Base-by-base conservation (phyloP, 176 grass and related monocot species). In the Eleusine indica region DNA sequence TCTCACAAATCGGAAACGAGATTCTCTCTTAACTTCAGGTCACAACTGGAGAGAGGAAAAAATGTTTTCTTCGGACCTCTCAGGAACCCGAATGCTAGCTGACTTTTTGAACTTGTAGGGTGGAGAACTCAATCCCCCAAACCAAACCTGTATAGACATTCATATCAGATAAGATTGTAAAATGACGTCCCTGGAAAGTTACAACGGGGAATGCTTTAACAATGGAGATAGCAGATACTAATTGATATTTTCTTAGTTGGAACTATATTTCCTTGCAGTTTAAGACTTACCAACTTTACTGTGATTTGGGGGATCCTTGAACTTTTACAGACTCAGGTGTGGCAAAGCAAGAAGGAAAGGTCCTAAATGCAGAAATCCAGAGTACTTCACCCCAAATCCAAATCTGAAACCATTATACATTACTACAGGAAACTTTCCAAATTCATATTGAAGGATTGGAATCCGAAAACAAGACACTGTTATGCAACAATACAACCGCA, bases 381-480 rank as follows among this genome's bases (percentile, higher is more conserved):
- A 85, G 82, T 88, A 88, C 77, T 91, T 91, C 66, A 88, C 89
- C 77, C 86, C 67, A 88, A 88, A 85, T 82, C 89, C 82, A 85
- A 87, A 87, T 80, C 80, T 90, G 80, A 79, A 87, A 78, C 39
- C 67, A 82, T 64, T 56, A 29, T 65, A 48, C 64, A 85, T 84
- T 19, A 74, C 62, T 84, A 80, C 9, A 68, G 48, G 29, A 43
- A 54, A 48, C 30, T 78, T 57, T 83, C 37, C 58, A 57, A 19
- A 17, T 67, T 1, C n/a, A 71, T 41, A 64, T 14, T 39, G 62
- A 35, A 5, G 17, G n/a, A 52, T 42, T 16, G 47, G 18, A 18
- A 56, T 42, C 25, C 0, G 0, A 64, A 81, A 74, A 49, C 25
- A 46, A 62, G n/a, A 68, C 70, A 54, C 15, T 70, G 64, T 6